Evolutionary conservation across 2,329 filamentous ascomycete species (phyloP).

Genomic region (Ophiosphaerella narmari): DNA sequence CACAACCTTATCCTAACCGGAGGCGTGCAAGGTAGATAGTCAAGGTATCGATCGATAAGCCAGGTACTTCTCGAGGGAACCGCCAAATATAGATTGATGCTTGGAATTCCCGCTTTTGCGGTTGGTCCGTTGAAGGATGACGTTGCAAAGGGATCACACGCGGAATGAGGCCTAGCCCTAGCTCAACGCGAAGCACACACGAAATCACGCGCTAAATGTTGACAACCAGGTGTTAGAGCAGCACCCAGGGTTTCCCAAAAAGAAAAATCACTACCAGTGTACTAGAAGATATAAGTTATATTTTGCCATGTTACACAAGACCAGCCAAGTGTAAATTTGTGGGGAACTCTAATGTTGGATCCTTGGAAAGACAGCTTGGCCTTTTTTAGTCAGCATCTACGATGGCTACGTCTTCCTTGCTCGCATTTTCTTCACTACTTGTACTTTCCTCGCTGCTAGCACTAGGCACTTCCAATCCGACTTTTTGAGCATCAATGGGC

Average conservation of each 20-base stretch:
- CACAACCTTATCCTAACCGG: slow-evolving; percentile 1
- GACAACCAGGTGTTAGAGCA: too few relatives aligned
- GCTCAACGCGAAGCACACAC: slow-evolving; percentile 9
- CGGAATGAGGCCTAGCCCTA: not conserved
- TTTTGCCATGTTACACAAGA: too few relatives aligned
- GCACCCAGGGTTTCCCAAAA: too few relatives aligned
- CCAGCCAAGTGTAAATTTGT: too few relatives aligned
- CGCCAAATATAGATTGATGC: not conserved
- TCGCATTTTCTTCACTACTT: slow-evolving; percentile 12
- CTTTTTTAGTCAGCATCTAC: not conserved
- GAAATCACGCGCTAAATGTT: slow-evolving; percentile 11
- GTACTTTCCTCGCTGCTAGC: slow-evolving; percentile 16
- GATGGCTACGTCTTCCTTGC: not conserved
- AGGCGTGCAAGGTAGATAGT: not conserved
- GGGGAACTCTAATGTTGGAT: too few relatives aligned
- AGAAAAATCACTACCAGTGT: too few relatives aligned
- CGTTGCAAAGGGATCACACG: slow-evolving; percentile 1
- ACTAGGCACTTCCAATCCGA: slow-evolving; percentile 32
- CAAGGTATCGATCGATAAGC: not conserved
- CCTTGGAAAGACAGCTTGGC: too few relatives aligned
- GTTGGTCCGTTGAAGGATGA: not conserved
- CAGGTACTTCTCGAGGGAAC: too few relatives aligned
- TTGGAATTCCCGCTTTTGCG: not conserved
- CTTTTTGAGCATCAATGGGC: slow-evolving; percentile 51
- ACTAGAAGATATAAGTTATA: too few relatives aligned